These are phyloP conservation scores for Ogataea henricii DNA, from an alignment of 805 yeast species.

Conservation along the genomic window DNA sequence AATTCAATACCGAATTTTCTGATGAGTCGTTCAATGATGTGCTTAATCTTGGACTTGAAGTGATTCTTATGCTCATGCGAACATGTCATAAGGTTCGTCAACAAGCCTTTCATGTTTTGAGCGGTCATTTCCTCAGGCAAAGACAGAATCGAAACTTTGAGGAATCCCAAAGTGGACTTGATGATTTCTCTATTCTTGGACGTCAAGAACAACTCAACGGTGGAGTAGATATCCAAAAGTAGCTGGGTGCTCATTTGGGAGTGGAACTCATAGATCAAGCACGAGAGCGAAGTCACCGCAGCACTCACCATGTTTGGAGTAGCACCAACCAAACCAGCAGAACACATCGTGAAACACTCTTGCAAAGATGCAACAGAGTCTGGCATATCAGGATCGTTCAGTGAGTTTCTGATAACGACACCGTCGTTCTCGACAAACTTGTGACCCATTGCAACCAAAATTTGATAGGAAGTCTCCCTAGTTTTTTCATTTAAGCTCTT, in stretches of 20 bases:
- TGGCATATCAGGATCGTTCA: conserved; percentile 62
- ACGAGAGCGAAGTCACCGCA: conserved; percentile 86
- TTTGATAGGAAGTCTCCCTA: conserved; percentile 74
- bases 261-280: conserved; percentile 85
- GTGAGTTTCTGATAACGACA: conserved; percentile 64
- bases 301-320: conserved; percentile 97
- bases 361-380: conserved; percentile 66
- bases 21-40: conserved; percentile 85
- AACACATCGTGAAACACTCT: conserved; percentile 88
- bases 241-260: conserved; percentile 59
- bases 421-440: conserved; percentile 61
- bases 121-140: conserved; percentile 77
- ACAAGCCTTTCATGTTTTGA: conserved; percentile 62
- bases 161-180: conserved; percentile 90
- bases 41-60: conserved; percentile 90
- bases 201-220: conserved; percentile 86
- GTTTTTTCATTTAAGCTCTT: conserved; percentile 93
- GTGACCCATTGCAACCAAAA: conserved; percentile 77
- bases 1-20: conserved; percentile 88
- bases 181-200: conserved; percentile 92
- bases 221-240: conserved; percentile 74
- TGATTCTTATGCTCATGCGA: conserved; percentile 96
- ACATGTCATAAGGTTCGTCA: conserved; percentile 81
- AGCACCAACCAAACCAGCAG: conserved; percentile 95
- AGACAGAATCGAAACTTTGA: conserved; percentile 82